phyloP scores from a whole-genome alignment of 345 rosid species.

The Citrus hindsii region DNA sequence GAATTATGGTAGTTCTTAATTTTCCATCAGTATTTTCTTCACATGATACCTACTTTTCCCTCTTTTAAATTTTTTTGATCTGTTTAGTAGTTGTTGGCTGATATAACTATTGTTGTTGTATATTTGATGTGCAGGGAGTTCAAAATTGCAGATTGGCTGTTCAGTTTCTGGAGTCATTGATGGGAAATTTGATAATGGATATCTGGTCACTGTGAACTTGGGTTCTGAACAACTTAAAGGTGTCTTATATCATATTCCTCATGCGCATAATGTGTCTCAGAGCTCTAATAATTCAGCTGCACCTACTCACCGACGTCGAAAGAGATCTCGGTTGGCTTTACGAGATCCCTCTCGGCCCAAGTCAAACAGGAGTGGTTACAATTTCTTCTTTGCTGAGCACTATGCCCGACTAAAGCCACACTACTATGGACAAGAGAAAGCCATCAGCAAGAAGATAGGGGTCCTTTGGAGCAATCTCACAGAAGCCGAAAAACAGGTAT shows the following conservation, averaged over 20 bases:
- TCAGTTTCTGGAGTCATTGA: constrained; percentile 67
- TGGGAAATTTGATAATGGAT: constrained; percentile 79
- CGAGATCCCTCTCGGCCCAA: constrained; percentile 63
- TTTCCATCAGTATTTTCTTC: background rate
- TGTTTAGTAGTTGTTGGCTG: background rate
- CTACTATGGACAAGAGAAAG: constrained; percentile 52
- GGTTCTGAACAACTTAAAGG: constrained; percentile 61
- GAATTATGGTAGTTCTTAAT: background rate
- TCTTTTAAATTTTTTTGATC: background rate
- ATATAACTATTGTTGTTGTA: background rate
- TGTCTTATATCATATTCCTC: constrained; percentile 54
- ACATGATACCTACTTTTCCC: background rate
- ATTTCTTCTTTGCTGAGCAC: constrained; percentile 69
- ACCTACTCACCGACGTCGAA: constrained; percentile 41
- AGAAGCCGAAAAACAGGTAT: constrained; percentile 73
- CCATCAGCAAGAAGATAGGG: constrained; percentile 65
- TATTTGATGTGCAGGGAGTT: constrained; percentile 29
- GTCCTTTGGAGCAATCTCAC: constrained; percentile 63
- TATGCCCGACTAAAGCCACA: constrained; percentile 58
- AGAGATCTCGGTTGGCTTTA: constrained; percentile 42
- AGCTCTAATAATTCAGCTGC: constrained; percentile 27
- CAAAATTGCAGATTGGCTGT: constrained; percentile 46
- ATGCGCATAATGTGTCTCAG: constrained; percentile 23
- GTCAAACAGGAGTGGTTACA: constrained; percentile 75
- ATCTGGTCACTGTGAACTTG: constrained; percentile 53